These are phyloP conservation scores for Huiozyma naganishii DNA, from an alignment of 805 yeast genomes.

Conservation along the genomic window DNA sequence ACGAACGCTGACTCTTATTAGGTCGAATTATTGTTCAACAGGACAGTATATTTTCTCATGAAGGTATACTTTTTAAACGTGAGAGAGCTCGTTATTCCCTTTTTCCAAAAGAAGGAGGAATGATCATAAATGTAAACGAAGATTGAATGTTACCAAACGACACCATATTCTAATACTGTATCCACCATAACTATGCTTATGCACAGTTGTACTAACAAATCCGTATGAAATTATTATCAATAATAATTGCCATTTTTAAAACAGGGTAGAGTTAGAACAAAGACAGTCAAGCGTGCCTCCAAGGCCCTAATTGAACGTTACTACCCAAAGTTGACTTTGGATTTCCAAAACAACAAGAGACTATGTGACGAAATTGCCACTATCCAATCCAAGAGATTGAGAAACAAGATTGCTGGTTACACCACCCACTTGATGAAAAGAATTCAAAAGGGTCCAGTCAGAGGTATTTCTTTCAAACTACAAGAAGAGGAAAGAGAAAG, in stretches of 20 bases:
- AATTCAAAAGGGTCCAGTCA: slow-evolving; percentile 99
- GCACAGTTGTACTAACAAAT: not conserved
- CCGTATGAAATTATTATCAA: too few relatives aligned
- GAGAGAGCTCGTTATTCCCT: too few relatives aligned
- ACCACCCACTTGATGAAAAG: slow-evolving; percentile 99
- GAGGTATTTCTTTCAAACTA: slow-evolving; percentile 99
- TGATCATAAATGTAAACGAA: too few relatives aligned
- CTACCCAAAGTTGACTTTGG: slow-evolving; percentile 99
- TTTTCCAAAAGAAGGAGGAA: too few relatives aligned
- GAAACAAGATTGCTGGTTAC: slow-evolving; percentile 99
- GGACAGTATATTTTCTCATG: too few relatives aligned
- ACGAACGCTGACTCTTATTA: too few relatives aligned
- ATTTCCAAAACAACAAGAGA: slow-evolving; percentile 99
- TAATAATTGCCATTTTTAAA: slow-evolving; percentile 3
- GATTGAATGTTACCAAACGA: too few relatives aligned
- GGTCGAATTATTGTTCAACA: too few relatives aligned
- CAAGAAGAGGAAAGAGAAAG: slow-evolving; percentile 99
- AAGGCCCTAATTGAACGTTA: slow-evolving; percentile 98
- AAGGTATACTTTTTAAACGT: too few relatives aligned
- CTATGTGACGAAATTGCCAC: slow-evolving; percentile 96
- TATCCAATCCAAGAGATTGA: slow-evolving; percentile 98
- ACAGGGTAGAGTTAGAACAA: slow-evolving; percentile 99
- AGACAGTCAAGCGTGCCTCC: slow-evolving; percentile 99
- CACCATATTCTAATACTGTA: too few relatives aligned
- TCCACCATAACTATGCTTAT: not conserved